Evolutionary conservation across 805 yeast species (phyloP).

Genomic region (Kurtzmaniella cleridarum): DNA sequence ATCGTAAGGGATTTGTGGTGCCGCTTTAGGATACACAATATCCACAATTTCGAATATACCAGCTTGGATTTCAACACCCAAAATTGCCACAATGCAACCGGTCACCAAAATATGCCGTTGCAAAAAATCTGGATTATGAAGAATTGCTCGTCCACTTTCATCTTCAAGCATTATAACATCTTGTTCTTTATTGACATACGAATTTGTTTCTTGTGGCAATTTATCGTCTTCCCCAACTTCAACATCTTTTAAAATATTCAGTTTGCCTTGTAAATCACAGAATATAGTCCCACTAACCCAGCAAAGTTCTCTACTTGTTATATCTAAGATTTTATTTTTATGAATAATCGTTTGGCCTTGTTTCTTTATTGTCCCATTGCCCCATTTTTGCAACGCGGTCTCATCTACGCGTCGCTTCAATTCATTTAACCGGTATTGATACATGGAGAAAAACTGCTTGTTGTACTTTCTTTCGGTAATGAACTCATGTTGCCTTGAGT

Average conservation of each 20-base stretch:
- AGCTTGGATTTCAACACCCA: conserved; percentile 79
- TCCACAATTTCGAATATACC: conserved; percentile 86
- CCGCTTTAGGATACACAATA: conserved; percentile 60
- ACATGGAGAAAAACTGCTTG: conserved; percentile 39
- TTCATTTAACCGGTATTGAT: conserved; percentile 31
- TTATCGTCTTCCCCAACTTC: conserved; percentile 52
- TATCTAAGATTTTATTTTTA: conserved; percentile 50
- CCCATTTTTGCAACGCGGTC: conserved; percentile 47
- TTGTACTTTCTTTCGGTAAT: conserved; percentile 24
- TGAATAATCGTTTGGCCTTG: conserved; percentile 28
- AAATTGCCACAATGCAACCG: conserved; percentile 79
- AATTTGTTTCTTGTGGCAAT: conserved; percentile 32
- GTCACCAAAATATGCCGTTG: conserved; percentile 64
- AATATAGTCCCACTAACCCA: conserved; percentile 88
- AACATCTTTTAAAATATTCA: conserved; percentile 80
- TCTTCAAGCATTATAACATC: conserved; percentile 75
- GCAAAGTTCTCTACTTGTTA: conserved; percentile 53
- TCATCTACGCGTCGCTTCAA: conserved; percentile 28
- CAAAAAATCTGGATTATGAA: conserved; percentile 58
- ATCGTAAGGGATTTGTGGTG: conserved; percentile 44
- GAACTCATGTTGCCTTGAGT: conserved; percentile 15
- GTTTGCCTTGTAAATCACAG: conserved; percentile 78
- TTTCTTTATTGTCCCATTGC: conserved; percentile 31
- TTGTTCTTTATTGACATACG: conserved; percentile 15
- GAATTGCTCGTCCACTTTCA: conserved; percentile 79